A percentile compares a stretch with the other conserved stretches of the same genome.
These are phyloP conservation scores for Scheffersomyces spartinae DNA, from an alignment of 805 yeast species.

Conservation along the genomic window DNA sequence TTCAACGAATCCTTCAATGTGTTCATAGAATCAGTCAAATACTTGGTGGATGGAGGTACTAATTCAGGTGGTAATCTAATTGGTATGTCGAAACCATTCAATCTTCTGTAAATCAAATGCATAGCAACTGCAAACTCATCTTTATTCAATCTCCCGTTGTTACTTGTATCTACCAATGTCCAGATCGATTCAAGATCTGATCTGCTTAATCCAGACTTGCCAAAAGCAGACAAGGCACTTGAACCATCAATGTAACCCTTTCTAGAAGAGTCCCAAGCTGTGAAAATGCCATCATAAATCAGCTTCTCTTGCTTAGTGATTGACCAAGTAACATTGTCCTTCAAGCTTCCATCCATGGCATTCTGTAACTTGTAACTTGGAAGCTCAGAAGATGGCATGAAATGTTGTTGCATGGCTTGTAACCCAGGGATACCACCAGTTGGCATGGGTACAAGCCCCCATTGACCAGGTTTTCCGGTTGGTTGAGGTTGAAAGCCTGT, in stretches of 20 bases:
- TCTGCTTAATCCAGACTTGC: constrained; percentile 83
- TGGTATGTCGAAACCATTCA: constrained; percentile 86
- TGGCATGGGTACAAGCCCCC: constrained; percentile 67
- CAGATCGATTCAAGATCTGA: constrained; percentile 83
- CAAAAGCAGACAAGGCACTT: constrained; percentile 75
- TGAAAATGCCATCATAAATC: constrained; percentile 78
- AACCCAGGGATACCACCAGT: constrained; percentile 64
- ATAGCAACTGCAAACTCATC: constrained; percentile 95
- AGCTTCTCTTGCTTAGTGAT: constrained; percentile 81
- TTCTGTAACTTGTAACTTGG: constrained; percentile 27
- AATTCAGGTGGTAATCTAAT: constrained; percentile 74
- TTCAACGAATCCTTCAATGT: constrained; percentile 58
- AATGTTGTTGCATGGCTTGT: constrained; percentile 54
- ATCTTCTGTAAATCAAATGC: constrained; percentile 87
- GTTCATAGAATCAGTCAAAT: constrained; percentile 59
- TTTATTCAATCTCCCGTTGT: constrained; percentile 71
- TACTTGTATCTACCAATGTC: constrained; percentile 76
- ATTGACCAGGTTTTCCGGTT: constrained; percentile 63
- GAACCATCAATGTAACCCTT: constrained; percentile 69
- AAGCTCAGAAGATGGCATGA: constrained; percentile 41
- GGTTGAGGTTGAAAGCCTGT: constrained; percentile 42
- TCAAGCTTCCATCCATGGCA: constrained; percentile 31
- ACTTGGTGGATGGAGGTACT: constrained; percentile 74
- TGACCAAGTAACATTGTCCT: constrained; percentile 61
- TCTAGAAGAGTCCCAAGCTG: constrained; percentile 67